Evolutionary conservation across 768 basidiomycete genomes (phyloP), one percentile per base, ranked within the genome.

Genomic region (Leucosporidium creatinivorum): DNA sequence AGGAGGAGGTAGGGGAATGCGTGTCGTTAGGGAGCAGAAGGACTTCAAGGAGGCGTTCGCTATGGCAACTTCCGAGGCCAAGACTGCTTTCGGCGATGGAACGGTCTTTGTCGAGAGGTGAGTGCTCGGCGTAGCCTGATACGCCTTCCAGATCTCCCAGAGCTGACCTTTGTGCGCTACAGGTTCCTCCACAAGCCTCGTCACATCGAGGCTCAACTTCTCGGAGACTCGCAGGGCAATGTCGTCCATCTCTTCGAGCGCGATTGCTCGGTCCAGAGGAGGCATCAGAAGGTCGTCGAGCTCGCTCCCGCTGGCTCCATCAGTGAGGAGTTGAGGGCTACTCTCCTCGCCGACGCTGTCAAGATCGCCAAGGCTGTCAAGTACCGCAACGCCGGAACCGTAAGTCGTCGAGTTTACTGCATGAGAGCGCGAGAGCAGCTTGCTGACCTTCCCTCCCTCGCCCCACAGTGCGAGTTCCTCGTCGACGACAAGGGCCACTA

Each of bases 181-280:
- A 44, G 39, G 52, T 78, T 78, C 77, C 83, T 96, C 62, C 91
- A 96, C 78, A 88, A 89, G 61, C 94, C 94, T 17, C 86, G 93
- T 73, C 96, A 99, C 79, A 98, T 99, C 69, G 96, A 98, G 79
- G 93, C 96, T 44, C 94, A 98, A 80, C 79, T 98, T 67, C 83
- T 99, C 58, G 96, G 92, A 19, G 96, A 99, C 77, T 85, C 84
- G 4, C 79, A 85, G 62, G 96, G 96, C 49, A 98, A 98, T 82
- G 89, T 89, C 47, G 91, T 99, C 69, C 96, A 98, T 78, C 85
- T 99, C 36, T 99, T 98, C 74, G 96, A 99, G 79, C 92, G 96
- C 77, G 96, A 99, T 78, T 99, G 96, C 78, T 98, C 96, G 36
- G 96, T 99, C 17, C 96, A 99, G 79, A 82, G 96, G 68, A 84